These are phyloP conservation scores for Gonium pectorale DNA, from an alignment of 139 green algal species.

Conservation along the genomic window DNA sequence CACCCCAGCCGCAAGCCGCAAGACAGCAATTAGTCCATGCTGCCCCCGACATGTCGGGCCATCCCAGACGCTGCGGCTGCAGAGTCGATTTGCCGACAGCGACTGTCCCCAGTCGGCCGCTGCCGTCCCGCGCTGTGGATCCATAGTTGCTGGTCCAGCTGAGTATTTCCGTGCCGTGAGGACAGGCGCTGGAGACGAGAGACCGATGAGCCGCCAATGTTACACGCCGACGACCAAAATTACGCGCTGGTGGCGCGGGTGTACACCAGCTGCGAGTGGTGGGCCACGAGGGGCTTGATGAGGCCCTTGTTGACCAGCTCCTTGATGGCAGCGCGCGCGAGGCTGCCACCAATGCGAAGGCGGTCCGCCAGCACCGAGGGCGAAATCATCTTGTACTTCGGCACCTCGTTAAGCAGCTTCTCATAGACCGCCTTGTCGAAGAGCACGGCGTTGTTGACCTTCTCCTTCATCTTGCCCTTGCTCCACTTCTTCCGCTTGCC, in stretches of 20 bases:
- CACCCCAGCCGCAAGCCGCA: too few relatives aligned
- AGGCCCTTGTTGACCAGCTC: slow-evolving; percentile 88
- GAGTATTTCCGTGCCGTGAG: too few relatives aligned
- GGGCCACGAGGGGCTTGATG: slow-evolving; percentile 89
- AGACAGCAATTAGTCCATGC: too few relatives aligned
- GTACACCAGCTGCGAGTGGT: slow-evolving; percentile 93
- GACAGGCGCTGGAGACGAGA: too few relatives aligned
- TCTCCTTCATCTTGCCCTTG: slow-evolving; percentile 98
- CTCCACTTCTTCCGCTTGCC: slow-evolving; percentile 93
- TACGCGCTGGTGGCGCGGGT: slow-evolving; percentile 84
- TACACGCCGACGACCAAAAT: slow-evolving; percentile 27
- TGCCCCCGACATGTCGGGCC: too few relatives aligned
- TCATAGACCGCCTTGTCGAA: slow-evolving; percentile 98
- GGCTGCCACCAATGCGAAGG: slow-evolving; percentile 85
- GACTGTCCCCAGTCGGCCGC: too few relatives aligned
- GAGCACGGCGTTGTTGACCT: slow-evolving; percentile 98
- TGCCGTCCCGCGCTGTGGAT: too few relatives aligned
- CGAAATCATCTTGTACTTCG: slow-evolving; percentile 99
- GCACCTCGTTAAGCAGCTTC: slow-evolving; percentile 96
- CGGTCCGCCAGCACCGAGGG: slow-evolving; percentile 79
- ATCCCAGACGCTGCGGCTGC: too few relatives aligned
- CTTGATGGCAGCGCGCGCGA: slow-evolving; percentile 92
- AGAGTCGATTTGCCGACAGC: too few relatives aligned
- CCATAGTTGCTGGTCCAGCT: too few relatives aligned
- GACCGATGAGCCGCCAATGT: slow-evolving; percentile 46